Percentiles rank a stretch among this genome's conserved stretches.
Evolutionary conservation across 352 stramenopile genomes (phyloP).

Genomic region (Blastocystis sp.): DNA sequence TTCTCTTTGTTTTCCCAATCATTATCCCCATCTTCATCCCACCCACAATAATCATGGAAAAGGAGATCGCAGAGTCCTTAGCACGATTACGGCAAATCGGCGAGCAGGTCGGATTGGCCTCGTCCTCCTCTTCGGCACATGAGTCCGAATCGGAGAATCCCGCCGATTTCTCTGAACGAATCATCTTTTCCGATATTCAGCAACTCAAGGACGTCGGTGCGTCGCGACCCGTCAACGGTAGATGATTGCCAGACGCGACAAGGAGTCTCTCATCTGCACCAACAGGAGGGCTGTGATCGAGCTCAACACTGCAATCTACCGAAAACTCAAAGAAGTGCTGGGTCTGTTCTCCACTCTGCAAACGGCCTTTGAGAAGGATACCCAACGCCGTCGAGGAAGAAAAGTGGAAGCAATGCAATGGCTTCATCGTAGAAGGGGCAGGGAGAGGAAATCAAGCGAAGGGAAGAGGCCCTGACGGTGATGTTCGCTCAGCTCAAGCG

Average conservation of each 20-base stretch:
- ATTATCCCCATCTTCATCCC: neutral
- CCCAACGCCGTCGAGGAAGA: neutral
- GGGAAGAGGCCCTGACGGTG: slow-evolving; percentile 26
- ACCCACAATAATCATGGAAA: slow-evolving; percentile 15
- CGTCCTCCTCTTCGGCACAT: neutral
- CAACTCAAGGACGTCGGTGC: slow-evolving; percentile 29
- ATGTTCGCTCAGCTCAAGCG: slow-evolving; percentile 52
- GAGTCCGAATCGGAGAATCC: neutral
- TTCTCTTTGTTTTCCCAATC: neutral
- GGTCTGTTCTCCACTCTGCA: neutral
- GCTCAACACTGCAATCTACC: slow-evolving; percentile 33
- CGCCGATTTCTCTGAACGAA: slow-evolving; percentile 25
- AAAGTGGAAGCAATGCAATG: neutral
- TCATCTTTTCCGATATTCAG: slow-evolving; percentile 37
- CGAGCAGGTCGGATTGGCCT: slow-evolving; percentile 6
- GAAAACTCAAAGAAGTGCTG: slow-evolving; percentile 23
- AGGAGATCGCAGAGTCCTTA: slow-evolving; percentile 33
- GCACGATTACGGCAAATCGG: neutral
- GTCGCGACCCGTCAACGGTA: neutral
- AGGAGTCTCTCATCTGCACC: slow-evolving; percentile 53
- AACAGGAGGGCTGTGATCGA: slow-evolving; percentile 39
- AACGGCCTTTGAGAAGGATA: slow-evolving; percentile 1
- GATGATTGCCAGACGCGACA: slow-evolving; percentile 30
- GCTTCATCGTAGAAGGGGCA: neutral
- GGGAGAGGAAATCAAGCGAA: slow-evolving; percentile 21